These are phyloP conservation scores for Leucocoprinus leucothites DNA, from an alignment of 768 basidiomycete genomes.

Conservation along the genomic window DNA sequence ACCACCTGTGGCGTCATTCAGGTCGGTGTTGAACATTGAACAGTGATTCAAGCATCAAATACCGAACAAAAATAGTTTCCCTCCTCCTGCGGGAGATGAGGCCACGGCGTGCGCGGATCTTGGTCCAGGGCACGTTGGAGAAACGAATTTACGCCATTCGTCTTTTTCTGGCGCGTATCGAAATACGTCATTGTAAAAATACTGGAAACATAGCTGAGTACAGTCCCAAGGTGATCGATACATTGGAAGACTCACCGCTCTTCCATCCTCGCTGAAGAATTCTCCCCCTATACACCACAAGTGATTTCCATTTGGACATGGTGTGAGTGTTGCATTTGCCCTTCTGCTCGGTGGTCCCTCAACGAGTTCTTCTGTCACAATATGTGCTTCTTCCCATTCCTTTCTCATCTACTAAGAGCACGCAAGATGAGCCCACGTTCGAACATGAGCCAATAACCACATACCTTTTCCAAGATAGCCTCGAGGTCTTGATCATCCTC, in stretches of 20 bases:
- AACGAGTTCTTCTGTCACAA: slow-evolving; percentile 81
- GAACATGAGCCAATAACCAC: slow-evolving; percentile 7
- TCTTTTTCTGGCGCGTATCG: slow-evolving; percentile 88
- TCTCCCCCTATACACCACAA: slow-evolving; percentile 87
- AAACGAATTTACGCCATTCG: slow-evolving; percentile 87
- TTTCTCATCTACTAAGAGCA: slow-evolving; percentile 60
- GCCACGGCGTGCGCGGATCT: slow-evolving; percentile 85
- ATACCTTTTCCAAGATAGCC: slow-evolving; percentile 76
- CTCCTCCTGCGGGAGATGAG: slow-evolving; percentile 72
- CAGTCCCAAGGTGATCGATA: background rate
- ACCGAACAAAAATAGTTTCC: slow-evolving; percentile 85
- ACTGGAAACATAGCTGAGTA: slow-evolving; percentile 32
- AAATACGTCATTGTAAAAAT: slow-evolving; percentile 87
- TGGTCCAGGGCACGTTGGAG: slow-evolving; percentile 83
- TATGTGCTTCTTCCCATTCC: slow-evolving; percentile 82
- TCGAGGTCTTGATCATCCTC: slow-evolving; percentile 75
- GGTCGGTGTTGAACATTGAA: background rate
- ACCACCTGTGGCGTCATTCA: slow-evolving; percentile 48
- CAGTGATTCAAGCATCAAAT: slow-evolving; percentile 5
- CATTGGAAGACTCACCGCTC: slow-evolving; percentile 47
- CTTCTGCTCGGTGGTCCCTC: slow-evolving; percentile 80
- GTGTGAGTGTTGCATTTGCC: slow-evolving; percentile 78
- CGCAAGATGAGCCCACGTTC: slow-evolving; percentile 7
- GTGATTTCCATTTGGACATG: slow-evolving; percentile 78
- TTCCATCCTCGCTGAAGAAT: slow-evolving; percentile 83